Conservation (phyloP, 495 filamentous ascomycete genomes). For the Beverwykella pulmonaria region DNA sequence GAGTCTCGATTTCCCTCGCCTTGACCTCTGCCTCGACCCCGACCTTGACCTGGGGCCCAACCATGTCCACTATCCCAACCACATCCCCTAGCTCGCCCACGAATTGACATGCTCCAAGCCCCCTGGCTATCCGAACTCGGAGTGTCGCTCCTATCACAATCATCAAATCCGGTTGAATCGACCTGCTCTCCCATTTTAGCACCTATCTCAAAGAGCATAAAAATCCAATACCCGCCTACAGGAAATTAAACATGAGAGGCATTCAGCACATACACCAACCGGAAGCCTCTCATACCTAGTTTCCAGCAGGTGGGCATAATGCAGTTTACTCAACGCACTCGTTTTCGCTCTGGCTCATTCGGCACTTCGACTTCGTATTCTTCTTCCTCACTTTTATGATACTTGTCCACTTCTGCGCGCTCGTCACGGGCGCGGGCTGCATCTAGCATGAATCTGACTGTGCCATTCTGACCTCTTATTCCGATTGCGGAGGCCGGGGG, state of each 20-base stretch:
- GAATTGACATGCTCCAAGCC: background rate
- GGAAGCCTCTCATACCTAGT: background rate
- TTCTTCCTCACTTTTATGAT: conserved; percentile 75
- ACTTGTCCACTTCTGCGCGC: conserved; percentile 64
- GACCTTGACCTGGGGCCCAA: background rate
- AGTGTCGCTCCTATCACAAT: background rate
- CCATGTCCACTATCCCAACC: background rate
- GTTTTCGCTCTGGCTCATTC: conserved; percentile 10
- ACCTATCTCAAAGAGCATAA: background rate
- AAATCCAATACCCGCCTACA: too few species aligned
- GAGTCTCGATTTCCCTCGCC: background rate
- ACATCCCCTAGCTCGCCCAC: background rate
- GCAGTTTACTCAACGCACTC: conserved; percentile 16
- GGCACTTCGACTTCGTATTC: conserved; percentile 65
- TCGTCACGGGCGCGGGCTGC: conserved; percentile 73
- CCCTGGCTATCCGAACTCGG: background rate
- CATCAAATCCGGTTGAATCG: background rate
- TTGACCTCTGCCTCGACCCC: background rate
- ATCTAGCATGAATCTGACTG: conserved; percentile 90
- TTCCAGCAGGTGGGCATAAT: background rate
- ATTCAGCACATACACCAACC: too few species aligned
- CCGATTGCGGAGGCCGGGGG: conserved; percentile 45
- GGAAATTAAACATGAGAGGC: too few species aligned
- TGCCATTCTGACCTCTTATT: conserved; percentile 68
- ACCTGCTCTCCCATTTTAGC: background rate